Evolutionary conservation across 352 stramenopile species (phyloP), one percentile per base, ranked within the genome.

Genomic region (Elongisporangium prolatum): DNA sequence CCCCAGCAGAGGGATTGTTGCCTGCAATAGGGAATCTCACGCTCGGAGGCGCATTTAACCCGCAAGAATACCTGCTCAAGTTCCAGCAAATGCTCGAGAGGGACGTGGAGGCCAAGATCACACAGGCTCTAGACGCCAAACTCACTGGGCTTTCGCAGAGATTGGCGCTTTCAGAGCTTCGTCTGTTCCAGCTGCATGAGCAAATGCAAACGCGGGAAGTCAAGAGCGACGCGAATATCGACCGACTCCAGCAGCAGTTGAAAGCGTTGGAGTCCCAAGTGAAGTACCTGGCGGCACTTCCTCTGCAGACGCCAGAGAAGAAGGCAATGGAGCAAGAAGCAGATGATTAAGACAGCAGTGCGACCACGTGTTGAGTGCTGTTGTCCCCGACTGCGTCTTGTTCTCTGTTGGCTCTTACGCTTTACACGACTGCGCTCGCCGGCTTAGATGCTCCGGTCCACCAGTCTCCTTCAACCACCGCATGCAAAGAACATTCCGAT

Each of bases 31-130:
- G 8, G 48, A 57, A 1, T 58, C 63, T 0, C 17, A 64, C 2
- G 53, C n/a, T 17, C 50, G 50, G 28, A 18, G 44, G 63, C 5
- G 57, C n/a, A 8, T 22, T 74, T 21, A 72, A 74, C n/a, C 63
- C 82, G 22, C 71, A 81, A 22, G 54, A 49, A 53, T 28, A 90
- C 3, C 50, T 94, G 49, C 56, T 65, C 38, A 67, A 60, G 22
- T 75, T 91, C 17, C 82, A 91, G 50, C 75, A 88, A 61, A 81
- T 66, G 17, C 57, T 92, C 50, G 71, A 90, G 68, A 68, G 61
- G 2, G 69, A 92, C 24, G 73, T 92, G 55, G 80, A 92, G 60
- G 68, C 63, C 21, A 91, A 89, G 52, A 87, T 92, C 65, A 59
- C 65, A 11, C 69, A 50, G 0, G 77, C 68, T 1, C 60, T 94